A percentile compares a stretch with the other conserved stretches of the same genome.
phyloP scores from a whole-genome alignment of 768 basidiomycete species.

The Hypsizygus marmoreus region DNA sequence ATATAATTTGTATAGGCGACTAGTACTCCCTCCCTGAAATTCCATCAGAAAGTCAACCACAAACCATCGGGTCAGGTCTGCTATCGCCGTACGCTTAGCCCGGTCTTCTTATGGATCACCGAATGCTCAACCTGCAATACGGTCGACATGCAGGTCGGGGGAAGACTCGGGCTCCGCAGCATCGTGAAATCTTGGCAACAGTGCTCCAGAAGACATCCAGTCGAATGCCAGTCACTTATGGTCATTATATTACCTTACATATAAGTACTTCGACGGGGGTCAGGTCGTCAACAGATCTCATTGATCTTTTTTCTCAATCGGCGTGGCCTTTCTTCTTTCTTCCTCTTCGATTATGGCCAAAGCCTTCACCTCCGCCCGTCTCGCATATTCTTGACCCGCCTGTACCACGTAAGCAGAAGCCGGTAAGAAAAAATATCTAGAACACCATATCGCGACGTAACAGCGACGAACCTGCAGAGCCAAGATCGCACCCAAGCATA shows the following conservation, averaged over 20 bases:
- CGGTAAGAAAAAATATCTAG: background rate
- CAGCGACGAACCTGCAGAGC: conserved; percentile 65
- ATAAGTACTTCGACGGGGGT: too few species aligned
- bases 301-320: conserved; percentile 41
- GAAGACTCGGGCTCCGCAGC: background rate
- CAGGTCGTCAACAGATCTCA: conserved; percentile 16
- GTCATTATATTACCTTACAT: too few species aligned
- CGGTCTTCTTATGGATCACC: conserved; percentile 2
- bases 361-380: conserved; percentile 56
- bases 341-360: conserved; percentile 32
- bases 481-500: conserved; percentile 65
- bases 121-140: background rate
- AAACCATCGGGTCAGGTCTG: background rate
- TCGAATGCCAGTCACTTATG: too few species aligned
- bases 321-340: conserved; percentile 28
- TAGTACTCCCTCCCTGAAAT: too few species aligned
- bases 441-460: background rate
- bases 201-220: too few species aligned
- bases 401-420: conserved; percentile 34
- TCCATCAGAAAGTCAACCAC: conserved; percentile 8
- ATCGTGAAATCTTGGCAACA: background rate
- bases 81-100: conserved; percentile 2
- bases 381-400: conserved; percentile 86
- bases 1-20: too few species aligned
- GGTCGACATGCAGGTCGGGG: too few species aligned